Base-by-base conservation (phyloP, 2,329 filamentous ascomycete species). In the Calonectria crousiana region DNA sequence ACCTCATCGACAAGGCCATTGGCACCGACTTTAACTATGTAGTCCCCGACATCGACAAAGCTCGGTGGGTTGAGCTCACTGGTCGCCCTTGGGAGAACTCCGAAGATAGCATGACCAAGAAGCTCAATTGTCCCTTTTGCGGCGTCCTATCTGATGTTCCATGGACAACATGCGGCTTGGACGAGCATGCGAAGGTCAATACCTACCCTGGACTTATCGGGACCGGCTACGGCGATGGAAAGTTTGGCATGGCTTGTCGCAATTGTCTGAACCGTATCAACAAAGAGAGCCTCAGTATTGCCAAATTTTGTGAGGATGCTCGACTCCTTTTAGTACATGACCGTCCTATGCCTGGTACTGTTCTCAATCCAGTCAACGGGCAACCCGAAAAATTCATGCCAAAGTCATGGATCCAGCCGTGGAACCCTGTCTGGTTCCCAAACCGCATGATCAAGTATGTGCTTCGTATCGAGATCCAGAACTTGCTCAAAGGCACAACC, bases 261-360 rank as follows among this genome's bases (percentile, higher is more conserved):
- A 75, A 71, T 1, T 96, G 94, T 80, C 75, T 79, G 0, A 82
- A 84, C 1, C 75, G 75, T 1, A 86, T 94, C 75, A 89, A 86
- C 1, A 90, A 92, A 76, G 89, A 92, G 32, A 84, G 84, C 1
- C 86, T 94, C 0, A 87, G 89, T 23, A 87, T 92, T 1, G 85
- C 82, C 11, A 93, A 91, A 72, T 93, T 94, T 78, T 85, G 87
- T 62, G 83, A 82, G 36, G 93, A 95, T 74, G 82, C 90, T 1
- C 80, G 87, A 34, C 78, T 85, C 91, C 1, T 76, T 6, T 76
- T 90, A 1, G 41, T 64, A 11, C 74, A 75, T 36, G 88, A 86
- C 9, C 80, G 84, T 1, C 91, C 93, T 0, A 91, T 96, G 87
- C 92, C 93, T 0, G 93, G 94, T 1, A 95, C 93, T 0, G 82